These are phyloP conservation scores for cucumber (Cucumis sativus) DNA, from an alignment of 306 rosid species.

Conservation along the genomic window Cucumber_9930_V3 NC_026658.2:24078501-24079000, in stretches of 20 bases:
- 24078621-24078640: background rate
- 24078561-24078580: background rate
- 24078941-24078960: background rate
- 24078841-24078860: background rate
- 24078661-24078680: background rate
- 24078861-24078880: background rate
- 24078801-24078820: background rate
- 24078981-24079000: background rate
- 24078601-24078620: background rate
- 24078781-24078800: background rate
- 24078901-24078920: background rate
- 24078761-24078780: background rate
- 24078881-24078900: background rate
- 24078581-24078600: background rate
- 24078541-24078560: background rate
- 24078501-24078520: background rate
- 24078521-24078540: background rate
- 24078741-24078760: background rate
- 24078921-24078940: background rate
- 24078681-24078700: background rate
- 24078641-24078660: background rate
- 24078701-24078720: background rate
- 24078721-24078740: background rate
- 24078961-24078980: background rate
- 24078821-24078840: background rate